Evolutionary conservation across 495 filamentous ascomycete genomes (phyloP).

Genomic region (Xylaria sp.): DNA sequence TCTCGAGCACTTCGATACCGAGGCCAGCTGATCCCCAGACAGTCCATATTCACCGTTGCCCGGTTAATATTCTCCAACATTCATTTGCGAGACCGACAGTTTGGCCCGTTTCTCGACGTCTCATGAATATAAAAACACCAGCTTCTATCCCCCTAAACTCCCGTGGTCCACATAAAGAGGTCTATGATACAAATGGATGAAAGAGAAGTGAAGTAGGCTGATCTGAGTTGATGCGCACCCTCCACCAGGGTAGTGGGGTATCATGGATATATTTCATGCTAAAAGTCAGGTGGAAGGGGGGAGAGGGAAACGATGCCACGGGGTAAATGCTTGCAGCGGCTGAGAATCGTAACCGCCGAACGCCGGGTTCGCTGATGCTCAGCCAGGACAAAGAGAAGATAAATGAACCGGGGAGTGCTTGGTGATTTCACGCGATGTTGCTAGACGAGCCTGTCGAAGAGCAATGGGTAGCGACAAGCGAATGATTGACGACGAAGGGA

Average conservation of each 20-base stretch:
- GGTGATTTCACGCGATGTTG: constrained; percentile 27
- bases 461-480: constrained; percentile 29
- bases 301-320: constrained; percentile 20
- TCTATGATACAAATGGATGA: constrained; percentile 43
- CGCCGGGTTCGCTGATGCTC: constrained; percentile 32
- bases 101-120: neutral
- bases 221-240: constrained; percentile 22
- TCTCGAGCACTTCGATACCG: constrained; percentile 49
- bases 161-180: constrained; percentile 33
- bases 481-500: constrained; percentile 35
- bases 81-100: neutral
- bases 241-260: constrained; percentile 32
- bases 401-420: constrained; percentile 21
- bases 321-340: constrained; percentile 36
- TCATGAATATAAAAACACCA: constrained; percentile 29
- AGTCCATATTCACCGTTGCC: constrained; percentile 31
- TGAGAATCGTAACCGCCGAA: constrained; percentile 28
- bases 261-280: constrained; percentile 27
- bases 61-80: constrained; percentile 16
- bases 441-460: constrained; percentile 28
- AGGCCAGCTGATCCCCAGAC: constrained; percentile 37
- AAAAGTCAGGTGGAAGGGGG: constrained; percentile 6
- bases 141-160: constrained; percentile 44
- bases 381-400: constrained; percentile 27
- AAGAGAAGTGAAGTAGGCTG: constrained; percentile 19